Base-by-base conservation (phyloP, 208 protist genomes). In the Leishmania guyanensis region DNA sequence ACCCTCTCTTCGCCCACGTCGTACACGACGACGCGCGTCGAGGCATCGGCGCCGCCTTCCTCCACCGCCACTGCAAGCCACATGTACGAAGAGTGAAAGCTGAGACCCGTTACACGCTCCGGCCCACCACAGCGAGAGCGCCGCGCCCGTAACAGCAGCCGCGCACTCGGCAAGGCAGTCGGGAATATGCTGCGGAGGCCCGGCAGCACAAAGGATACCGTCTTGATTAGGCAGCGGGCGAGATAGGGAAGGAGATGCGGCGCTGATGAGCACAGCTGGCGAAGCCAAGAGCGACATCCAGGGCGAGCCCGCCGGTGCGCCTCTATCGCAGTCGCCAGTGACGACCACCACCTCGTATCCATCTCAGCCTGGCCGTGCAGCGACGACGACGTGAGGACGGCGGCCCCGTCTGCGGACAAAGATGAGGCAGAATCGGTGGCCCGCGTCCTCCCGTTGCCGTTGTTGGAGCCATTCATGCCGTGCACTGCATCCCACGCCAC, bases 1-100 rank as follows among this genome's bases (percentile, higher is more conserved):
- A 89, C 73, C 75, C 70, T 75, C 3, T 78, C 80, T 20, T 83
- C 83, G 6, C 79, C 78, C 1, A 94, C 86, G 79, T 96, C 85
- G 79, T 94, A 94, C 46, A 98, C 69, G 9, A 90, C 80, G 4
- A 96, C 90, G 39, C 93, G 89, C 26, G 84, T 77, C 29, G 80
- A 73, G 36, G 82, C 85, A 70, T 82, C 78, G 1, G 74, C 17
- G 50, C 78, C 78, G 4, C 90, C 91, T 66, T 94, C 93, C 22
- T 94, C 88, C 36, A 95, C 80, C 17, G 86, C 92, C 39, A 92
- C 89, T 14, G 94, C 94, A 22, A 98, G 79, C 58, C 93, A 58
- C 84, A 88, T 60, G 29, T 85, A 79, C 14, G 84, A 46, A 2
- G 91, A 89, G 77, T 98, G 94, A 36, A 88, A 88, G 74, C 76